Evolutionary conservation across 805 yeast species (phyloP).

Genomic region (Saccharomycopsis sp.): DNA sequence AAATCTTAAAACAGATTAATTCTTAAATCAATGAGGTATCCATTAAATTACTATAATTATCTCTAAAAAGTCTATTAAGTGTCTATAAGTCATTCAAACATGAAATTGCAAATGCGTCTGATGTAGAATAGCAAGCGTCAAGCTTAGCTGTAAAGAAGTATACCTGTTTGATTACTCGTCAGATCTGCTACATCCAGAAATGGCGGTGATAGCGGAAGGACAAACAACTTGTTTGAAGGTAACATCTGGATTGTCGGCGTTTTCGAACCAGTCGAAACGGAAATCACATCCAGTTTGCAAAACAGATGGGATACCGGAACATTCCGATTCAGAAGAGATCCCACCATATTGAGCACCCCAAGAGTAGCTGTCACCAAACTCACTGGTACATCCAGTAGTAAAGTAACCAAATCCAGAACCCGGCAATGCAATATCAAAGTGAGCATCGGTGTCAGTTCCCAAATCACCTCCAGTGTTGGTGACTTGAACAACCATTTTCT

Average conservation of each 20-base stretch:
- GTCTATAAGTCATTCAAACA: not conserved
- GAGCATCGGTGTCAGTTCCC: not conserved
- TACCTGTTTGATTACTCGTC: not conserved
- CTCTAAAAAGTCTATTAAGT: too few species aligned
- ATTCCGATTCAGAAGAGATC: conserved; percentile 6
- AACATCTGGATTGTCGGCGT: conserved; percentile 14
- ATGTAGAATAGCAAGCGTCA: too few species aligned
- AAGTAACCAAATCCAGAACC: conserved; percentile 15
- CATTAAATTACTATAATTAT: too few species aligned
- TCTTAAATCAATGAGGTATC: too few species aligned
- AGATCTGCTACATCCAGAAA: conserved; percentile 12
- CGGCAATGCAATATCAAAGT: conserved; percentile 15
- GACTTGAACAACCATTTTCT: conserved; percentile 14
- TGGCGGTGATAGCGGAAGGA: conserved; percentile 14
- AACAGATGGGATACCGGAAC: conserved; percentile 11
- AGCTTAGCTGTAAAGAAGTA: too few species aligned
- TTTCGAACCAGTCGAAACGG: conserved; percentile 15
- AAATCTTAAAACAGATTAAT: too few species aligned
- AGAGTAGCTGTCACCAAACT: conserved; percentile 8
- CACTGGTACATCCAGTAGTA: conserved; percentile 4
- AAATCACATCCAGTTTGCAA: conserved; percentile 15
- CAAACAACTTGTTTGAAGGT: conserved; percentile 14
- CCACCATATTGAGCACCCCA: conserved; percentile 18
- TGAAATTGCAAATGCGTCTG: too few species aligned
- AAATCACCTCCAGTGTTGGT: conserved; percentile 14